These are phyloP conservation scores for Hibiscus trionum DNA, from an alignment of 345 rosid genomes.

Conservation along the genomic window DNA sequence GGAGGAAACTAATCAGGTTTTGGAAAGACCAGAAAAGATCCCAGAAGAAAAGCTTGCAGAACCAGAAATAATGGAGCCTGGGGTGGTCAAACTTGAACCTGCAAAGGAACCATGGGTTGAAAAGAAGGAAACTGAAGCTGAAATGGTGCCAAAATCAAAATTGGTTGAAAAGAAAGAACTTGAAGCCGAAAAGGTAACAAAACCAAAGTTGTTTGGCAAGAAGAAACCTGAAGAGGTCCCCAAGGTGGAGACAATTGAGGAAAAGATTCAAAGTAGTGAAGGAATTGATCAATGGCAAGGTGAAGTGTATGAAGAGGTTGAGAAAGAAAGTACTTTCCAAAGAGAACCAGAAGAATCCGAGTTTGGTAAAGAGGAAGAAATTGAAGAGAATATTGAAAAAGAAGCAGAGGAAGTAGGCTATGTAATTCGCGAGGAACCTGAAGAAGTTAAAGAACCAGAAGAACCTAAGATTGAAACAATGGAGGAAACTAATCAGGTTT, in stretches of 20 bases:
- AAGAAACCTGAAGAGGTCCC: background rate
- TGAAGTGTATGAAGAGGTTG: slow-evolving; percentile 8
- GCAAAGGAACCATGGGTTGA: background rate
- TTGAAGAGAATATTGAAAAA: background rate
- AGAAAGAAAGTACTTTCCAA: background rate
- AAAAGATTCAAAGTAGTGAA: background rate
- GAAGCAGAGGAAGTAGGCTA: background rate
- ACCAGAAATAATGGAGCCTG: background rate
- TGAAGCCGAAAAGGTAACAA: too few relatives aligned
- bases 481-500: slow-evolving; percentile 9
- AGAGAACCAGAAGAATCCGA: background rate
- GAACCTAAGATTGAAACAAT: background rate
- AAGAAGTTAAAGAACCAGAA: slow-evolving; percentile 5
- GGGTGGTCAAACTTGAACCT: background rate
- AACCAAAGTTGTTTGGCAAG: too few relatives aligned
- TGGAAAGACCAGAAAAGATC: background rate
- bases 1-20: background rate
- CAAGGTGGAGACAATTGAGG: background rate
- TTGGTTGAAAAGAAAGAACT: background rate
- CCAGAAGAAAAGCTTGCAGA: slow-evolving; percentile 9
- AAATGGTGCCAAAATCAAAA: background rate
- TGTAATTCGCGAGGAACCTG: slow-evolving; percentile 17
- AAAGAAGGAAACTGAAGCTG: slow-evolving; percentile 8
- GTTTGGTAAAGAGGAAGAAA: background rate
- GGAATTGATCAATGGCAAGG: background rate